These are phyloP conservation scores for Echinosophora koreensis DNA, from an alignment of 306 rosid species.

Conservation along the genomic window DNA sequence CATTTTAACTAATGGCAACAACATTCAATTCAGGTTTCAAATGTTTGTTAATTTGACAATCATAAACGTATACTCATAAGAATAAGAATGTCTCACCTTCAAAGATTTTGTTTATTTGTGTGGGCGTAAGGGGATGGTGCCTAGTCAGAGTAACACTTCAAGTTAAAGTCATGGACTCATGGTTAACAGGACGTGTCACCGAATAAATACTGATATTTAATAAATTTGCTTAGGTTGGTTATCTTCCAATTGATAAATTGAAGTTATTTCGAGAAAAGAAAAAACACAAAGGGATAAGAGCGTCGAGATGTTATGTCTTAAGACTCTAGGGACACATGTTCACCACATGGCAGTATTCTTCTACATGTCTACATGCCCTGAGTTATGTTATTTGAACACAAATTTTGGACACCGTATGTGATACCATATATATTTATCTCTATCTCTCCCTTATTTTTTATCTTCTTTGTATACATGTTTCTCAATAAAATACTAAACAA, in stretches of 20 bases:
- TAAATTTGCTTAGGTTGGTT: slow-evolving; percentile 37
- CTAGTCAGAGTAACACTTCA: slow-evolving; percentile 50
- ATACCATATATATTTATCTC: no score
- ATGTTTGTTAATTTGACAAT: slow-evolving; percentile 6
- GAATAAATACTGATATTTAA: slow-evolving; percentile 42
- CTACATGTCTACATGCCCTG: no score
- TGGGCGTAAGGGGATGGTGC: no score
- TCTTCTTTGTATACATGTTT: no score
- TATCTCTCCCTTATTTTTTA: no score
- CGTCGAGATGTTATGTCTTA: background rate
- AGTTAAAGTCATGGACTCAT: slow-evolving; percentile 59
- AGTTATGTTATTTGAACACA: no score
- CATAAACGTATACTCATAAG: no score
- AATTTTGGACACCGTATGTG: no score
- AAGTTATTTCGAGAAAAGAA: slow-evolving; percentile 36
- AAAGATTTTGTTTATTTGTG: no score
- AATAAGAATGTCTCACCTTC: no score
- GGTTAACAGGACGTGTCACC: slow-evolving; percentile 63
- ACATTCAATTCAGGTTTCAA: slow-evolving; percentile 43
- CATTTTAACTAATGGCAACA: slow-evolving; percentile 52
- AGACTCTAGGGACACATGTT: background rate
- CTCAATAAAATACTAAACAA: no score
- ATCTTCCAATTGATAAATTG: slow-evolving; percentile 32
- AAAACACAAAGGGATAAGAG: slow-evolving; percentile 19
- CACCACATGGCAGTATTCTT: background rate